Conservation (phyloP, 2,329 filamentous ascomycete genomes). For the Colletotrichum liaoningense region DNA sequence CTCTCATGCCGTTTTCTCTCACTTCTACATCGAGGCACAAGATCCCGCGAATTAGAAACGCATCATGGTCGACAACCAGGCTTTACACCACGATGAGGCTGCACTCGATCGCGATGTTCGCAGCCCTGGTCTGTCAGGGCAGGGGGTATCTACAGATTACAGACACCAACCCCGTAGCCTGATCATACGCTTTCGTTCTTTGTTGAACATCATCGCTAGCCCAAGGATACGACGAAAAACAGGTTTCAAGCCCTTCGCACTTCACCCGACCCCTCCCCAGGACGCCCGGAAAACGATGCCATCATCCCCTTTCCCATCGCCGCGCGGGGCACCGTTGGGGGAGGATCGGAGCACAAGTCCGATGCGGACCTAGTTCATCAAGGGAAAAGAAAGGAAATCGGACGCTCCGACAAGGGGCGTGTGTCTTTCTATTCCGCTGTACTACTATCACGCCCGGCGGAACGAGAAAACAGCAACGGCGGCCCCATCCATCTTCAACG, state of each 20-base stretch:
- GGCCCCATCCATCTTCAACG: not conserved
- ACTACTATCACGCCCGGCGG: not conserved
- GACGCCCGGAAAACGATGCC: not conserved
- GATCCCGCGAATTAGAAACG: not conserved
- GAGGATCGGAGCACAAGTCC: not conserved
- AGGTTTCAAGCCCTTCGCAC: not conserved
- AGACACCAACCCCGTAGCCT: not conserved
- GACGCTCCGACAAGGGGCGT: not conserved
- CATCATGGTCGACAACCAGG: not conserved
- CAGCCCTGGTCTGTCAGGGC: not conserved
- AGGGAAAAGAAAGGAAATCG: not conserved
- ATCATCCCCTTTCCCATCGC: not conserved
- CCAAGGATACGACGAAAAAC: not conserved
- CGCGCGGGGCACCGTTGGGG: not conserved
- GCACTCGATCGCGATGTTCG: not conserved
- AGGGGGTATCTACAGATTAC: not conserved
- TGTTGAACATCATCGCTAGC: not conserved
- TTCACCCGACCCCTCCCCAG: not conserved
- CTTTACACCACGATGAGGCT: not conserved
- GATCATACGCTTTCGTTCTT: not conserved
- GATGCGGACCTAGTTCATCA: not conserved
- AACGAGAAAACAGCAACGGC: not conserved
- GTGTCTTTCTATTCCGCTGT: not conserved
- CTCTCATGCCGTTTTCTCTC: not conserved
- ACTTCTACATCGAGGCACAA: not conserved